Conservation (phyloP, 164 flowering plant species). For the Chloranthus sessilifolius region DNA sequence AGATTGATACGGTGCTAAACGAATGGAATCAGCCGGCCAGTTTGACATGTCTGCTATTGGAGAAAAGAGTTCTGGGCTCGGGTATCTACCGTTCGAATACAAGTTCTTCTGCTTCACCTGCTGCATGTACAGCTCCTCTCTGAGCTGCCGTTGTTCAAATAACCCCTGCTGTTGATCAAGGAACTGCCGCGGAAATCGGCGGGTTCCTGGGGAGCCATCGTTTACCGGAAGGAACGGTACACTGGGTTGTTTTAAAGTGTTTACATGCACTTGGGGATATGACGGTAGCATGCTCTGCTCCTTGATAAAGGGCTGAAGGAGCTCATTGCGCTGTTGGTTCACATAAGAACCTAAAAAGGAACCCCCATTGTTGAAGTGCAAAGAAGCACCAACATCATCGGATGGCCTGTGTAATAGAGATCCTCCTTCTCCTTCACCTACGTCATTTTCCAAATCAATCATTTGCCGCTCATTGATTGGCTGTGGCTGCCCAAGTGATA, state of each 20-base stretch:
- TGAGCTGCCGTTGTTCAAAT: constrained; percentile 38
- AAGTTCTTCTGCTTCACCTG: constrained; percentile 40
- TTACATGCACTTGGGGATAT: constrained; percentile 28
- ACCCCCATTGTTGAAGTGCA: constrained; percentile 19
- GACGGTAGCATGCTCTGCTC: constrained; percentile 29
- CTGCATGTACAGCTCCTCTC: constrained; percentile 37
- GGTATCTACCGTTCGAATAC: constrained; percentile 33
- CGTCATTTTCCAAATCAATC: constrained; percentile 42
- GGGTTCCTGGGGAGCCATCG: constrained; percentile 28
- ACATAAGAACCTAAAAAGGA: constrained; percentile 38
- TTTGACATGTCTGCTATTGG: constrained; percentile 30
- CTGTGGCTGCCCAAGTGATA: constrained; percentile 36
- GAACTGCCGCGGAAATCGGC: constrained; percentile 39
- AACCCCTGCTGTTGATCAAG: constrained; percentile 38
- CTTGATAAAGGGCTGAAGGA: constrained; percentile 46
- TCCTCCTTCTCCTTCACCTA: constrained; percentile 26
- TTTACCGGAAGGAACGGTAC: constrained; percentile 35
- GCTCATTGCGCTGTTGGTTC: constrained; percentile 41
- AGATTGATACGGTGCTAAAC: constrained; percentile 33
- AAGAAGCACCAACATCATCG: constrained; percentile 10
- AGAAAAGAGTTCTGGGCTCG: constrained; percentile 40
- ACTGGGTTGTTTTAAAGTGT: constrained; percentile 22
- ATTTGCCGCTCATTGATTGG: constrained; percentile 24
- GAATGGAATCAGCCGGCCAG: constrained; percentile 39
- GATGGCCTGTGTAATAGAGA: constrained; percentile 24